Evolutionary conservation across 768 basidiomycete species (phyloP), one percentile per base, ranked within the genome.

Genomic region (Lactarius trivialis): DNA sequence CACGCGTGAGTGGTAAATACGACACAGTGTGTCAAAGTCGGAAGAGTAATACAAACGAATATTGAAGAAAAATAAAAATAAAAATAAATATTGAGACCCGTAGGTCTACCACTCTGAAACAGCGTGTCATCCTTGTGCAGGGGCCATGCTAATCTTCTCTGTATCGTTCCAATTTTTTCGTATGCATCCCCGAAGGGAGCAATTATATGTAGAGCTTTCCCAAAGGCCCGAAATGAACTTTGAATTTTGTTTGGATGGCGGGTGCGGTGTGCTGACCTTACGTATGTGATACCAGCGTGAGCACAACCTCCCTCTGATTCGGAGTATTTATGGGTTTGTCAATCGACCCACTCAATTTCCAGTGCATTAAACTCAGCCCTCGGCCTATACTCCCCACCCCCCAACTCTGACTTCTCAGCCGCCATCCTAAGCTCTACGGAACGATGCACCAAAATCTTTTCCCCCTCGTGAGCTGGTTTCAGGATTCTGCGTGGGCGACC

Each of bases 71-170:
- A 41, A 4, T n/a, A 19, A n/a, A 9, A n/a, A n/a, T 11, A 41
- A n/a, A 39, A 24, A 75, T 73, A 74, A 76, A 75, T 75, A 75
- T 74, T 75, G 74, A 75, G 74, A 74, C 71, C 74, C 72, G 73
- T 74, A 75, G 74, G 70, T 74, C 74, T 89, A 88, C 88, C 88
- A 89, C 88, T 90, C 88, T 86, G 88, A 88, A 82, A 88, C 88
- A 92, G 89, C 89, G 91, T 95, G 93, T 95, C 93, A 96, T 96
- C 93, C 94, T 95, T 97, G 93, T 96, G 93, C 93, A 96, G 93
- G 94, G 93, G 93, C 94, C 91, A 96, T 96, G 93, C 93, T 95
- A 94, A 96, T 94, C 93, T 94, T 95, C 93, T 96, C 93, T 93
- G 93, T 94, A 95, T 94, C 89, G 92, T 93, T 94, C 90, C 93